A percentile compares a stretch with the other conserved stretches of the same genome.
Conservation (phyloP, 352 stramenopile species). For the Phytophthora colocasiae region DNA sequence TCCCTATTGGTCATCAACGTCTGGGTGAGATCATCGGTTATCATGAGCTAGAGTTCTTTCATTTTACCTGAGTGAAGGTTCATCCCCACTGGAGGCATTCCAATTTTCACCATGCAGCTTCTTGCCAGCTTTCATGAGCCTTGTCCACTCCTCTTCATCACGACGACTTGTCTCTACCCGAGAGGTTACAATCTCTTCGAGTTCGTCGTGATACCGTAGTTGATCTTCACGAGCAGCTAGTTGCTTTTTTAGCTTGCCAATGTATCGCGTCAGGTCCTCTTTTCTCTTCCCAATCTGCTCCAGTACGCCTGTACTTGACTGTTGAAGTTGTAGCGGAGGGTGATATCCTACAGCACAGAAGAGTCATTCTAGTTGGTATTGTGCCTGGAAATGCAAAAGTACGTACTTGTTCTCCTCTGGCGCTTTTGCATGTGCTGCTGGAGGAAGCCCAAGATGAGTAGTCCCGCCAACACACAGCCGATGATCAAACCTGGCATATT, state of each 20-base stretch:
- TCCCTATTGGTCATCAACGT: slow-evolving; percentile 36
- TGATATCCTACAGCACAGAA: slow-evolving; percentile 46
- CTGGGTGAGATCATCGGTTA: not conserved
- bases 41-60: not conserved
- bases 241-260: slow-evolving; percentile 55
- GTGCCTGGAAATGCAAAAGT: not conserved
- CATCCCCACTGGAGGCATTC: slow-evolving; percentile 43
- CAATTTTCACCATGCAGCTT: slow-evolving; percentile 74
- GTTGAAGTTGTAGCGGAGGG: slow-evolving; percentile 46
- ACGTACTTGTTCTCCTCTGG: slow-evolving; percentile 33
- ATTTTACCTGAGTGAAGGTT: slow-evolving; percentile 50
- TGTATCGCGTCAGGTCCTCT: slow-evolving; percentile 67
- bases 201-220: slow-evolving; percentile 65
- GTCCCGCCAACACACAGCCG: slow-evolving; percentile 42
- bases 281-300: slow-evolving; percentile 69
- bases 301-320: slow-evolving; percentile 39
- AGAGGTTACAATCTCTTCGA: slow-evolving; percentile 70
- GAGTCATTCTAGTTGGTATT: not conserved
- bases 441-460: slow-evolving; percentile 49
- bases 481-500: slow-evolving; percentile 52
- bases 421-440: slow-evolving; percentile 45
- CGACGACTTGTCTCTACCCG: slow-evolving; percentile 54
- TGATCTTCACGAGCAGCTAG: slow-evolving; percentile 63
- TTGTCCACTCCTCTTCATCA: slow-evolving; percentile 69
- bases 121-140: slow-evolving; percentile 69